Conservation (phyloP, 2,329 filamentous ascomycete species). For the Penicillium aurantiogriseum region DNA sequence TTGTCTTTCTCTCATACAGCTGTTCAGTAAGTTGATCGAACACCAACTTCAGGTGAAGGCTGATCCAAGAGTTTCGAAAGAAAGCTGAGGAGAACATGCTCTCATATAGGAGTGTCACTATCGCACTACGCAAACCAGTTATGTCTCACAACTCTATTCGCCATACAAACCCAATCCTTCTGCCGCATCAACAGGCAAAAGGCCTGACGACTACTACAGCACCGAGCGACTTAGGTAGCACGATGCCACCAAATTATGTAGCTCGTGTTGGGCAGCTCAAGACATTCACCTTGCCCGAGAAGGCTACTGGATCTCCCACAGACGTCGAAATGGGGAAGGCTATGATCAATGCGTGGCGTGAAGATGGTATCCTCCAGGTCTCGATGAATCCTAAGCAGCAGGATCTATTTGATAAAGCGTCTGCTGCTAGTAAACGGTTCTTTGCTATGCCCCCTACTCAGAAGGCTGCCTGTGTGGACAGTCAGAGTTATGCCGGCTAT, state of each 20-base stretch:
- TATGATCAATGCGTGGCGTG: not conserved
- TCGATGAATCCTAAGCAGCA: not conserved
- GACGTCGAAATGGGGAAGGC: not conserved
- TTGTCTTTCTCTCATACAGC: not conserved
- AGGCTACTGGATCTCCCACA: not conserved
- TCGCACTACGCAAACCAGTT: not conserved
- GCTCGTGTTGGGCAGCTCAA: not conserved
- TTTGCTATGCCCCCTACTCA: not conserved
- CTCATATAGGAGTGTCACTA: not conserved
- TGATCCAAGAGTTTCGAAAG: not conserved
- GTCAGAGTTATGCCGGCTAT: not conserved
- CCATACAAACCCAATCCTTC: not conserved
- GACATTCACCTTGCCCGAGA: not conserved
- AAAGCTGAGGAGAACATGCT: not conserved
- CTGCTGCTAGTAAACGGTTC: not conserved
- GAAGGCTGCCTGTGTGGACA: not conserved
- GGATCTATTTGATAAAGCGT: not conserved
- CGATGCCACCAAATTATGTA: not conserved
- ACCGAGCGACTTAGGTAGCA: not conserved
- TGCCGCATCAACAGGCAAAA: not conserved
- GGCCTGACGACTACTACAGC: not conserved
- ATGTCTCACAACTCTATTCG: not conserved
- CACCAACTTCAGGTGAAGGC: not conserved
- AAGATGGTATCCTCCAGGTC: not conserved
- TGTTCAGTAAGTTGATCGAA: not conserved